Evolutionary conservation across 441 rosid genomes (phyloP).

Genomic region (Gossypium schwendimanii): DNA sequence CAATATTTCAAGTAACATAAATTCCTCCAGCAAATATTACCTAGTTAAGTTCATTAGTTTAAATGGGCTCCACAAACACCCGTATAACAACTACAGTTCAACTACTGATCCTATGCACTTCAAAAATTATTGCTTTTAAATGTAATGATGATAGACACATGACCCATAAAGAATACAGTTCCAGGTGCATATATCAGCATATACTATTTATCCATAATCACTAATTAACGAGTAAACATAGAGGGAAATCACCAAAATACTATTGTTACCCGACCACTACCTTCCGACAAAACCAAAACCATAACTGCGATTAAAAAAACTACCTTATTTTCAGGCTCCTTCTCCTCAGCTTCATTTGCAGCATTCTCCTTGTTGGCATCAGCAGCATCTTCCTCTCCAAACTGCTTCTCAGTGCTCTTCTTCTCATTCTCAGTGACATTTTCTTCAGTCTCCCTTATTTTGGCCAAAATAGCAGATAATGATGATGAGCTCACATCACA

Average conservation of each 20-base stretch:
- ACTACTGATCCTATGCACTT: neutral
- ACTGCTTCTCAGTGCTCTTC: constrained; percentile 47
- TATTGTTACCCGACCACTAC: neutral
- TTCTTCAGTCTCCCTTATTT: constrained; percentile 60
- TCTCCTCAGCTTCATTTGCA: constrained; percentile 39
- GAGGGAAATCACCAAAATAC: neutral
- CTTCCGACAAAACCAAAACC: neutral
- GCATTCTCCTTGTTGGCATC: constrained; percentile 59
- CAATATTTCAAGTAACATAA: neutral
- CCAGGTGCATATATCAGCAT: neutral
- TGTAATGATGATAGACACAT: neutral
- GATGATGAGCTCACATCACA: neutral
- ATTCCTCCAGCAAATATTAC: neutral
- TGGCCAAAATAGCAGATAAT: neutral
- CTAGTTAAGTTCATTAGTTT: neutral
- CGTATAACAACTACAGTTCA: neutral
- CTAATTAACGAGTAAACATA: neutral
- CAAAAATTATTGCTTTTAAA: no score
- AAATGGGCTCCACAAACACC: neutral
- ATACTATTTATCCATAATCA: neutral
- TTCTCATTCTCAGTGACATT: constrained; percentile 48
- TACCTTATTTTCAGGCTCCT: constrained; percentile 76
- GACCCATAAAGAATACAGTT: neutral
- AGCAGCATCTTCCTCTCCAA: constrained; percentile 48
- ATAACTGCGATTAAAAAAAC: neutral